A percentile compares a stretch with the other conserved stretches of the same genome.
Conservation (phyloP, 2,329 filamentous ascomycete genomes). For the Trichoderma koningii region DNA sequence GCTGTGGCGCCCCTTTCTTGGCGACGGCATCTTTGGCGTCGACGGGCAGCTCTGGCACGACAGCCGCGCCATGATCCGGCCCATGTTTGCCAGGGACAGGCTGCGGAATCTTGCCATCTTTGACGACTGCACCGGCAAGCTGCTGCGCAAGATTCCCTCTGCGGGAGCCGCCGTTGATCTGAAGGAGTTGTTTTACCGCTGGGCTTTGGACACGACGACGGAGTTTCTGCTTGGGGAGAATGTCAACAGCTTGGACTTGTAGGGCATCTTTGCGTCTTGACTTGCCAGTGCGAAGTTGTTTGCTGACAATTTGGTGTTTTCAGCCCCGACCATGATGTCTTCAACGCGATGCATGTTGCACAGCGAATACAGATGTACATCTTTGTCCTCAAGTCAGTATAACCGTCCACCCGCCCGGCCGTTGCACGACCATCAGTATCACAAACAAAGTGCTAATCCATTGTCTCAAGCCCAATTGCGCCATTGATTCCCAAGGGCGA, state of each 20-base stretch:
- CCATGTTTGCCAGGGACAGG: conserved; percentile 54
- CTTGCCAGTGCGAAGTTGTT: neutral
- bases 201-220: conserved; percentile 68
- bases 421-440: neutral
- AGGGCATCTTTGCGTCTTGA: neutral
- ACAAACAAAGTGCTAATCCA: neutral
- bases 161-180: conserved; percentile 60
- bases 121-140: conserved; percentile 58
- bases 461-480: conserved; percentile 56
- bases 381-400: conserved; percentile 47
- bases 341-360: conserved; percentile 68
- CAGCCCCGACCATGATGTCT: conserved; percentile 61
- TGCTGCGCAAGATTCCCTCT: conserved; percentile 60
- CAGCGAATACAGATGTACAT: conserved; percentile 67
- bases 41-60: conserved; percentile 57
- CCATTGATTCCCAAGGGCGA: conserved; percentile 57
- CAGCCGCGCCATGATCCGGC: conserved; percentile 54
- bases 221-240: conserved; percentile 68
- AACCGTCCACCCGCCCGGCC: neutral
- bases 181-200: conserved; percentile 63
- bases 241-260: conserved; percentile 50
- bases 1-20: conserved; percentile 51
- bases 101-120: conserved; percentile 57
- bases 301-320: neutral
- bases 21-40: conserved; percentile 58